phyloP scores from a whole-genome alignment of 768 basidiomycete species.

The Lyophyllum decastes region DNA sequence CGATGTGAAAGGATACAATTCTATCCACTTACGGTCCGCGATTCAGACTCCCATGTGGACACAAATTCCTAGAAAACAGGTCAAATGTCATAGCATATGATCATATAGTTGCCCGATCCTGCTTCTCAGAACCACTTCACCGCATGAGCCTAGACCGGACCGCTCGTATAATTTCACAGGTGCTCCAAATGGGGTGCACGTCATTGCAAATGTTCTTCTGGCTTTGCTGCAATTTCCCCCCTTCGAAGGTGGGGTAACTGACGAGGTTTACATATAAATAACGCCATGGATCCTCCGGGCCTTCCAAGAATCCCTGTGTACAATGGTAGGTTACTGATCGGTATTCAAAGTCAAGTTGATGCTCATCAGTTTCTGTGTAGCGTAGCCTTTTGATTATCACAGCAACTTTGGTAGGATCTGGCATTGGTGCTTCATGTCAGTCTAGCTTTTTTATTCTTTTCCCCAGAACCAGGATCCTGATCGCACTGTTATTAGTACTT shows the following conservation, averaged over 20 bases:
- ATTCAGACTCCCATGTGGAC: neutral
- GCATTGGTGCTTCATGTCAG: constrained; percentile 4
- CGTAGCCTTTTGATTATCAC: neutral
- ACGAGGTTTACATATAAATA: neutral
- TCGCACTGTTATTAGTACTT: constrained; percentile 23
- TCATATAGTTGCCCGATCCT: neutral
- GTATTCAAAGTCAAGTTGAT: neutral
- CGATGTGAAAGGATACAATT: neutral
- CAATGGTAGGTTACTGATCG: neutral
- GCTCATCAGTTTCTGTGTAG: neutral
- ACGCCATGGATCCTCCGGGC: neutral
- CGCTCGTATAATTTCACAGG: neutral
- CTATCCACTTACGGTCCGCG: neutral
- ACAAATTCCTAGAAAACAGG: neutral
- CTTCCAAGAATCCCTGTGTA: neutral
- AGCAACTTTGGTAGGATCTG: neutral
- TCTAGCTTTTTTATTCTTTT: neutral
- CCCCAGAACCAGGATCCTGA: neutral
- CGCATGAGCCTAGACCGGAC: constrained; percentile 1
- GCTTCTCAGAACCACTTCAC: constrained; percentile 5
- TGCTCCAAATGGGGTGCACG: neutral
- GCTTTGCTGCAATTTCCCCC: neutral
- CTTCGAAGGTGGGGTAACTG: neutral
- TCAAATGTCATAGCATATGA: constrained; percentile 11
- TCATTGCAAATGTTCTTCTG: no score